A percentile compares a stretch with the other conserved stretches of the same genome.
Evolutionary conservation across 176 grass and related monocot species (phyloP).

Genomic region (Aegilops longissima): DNA sequence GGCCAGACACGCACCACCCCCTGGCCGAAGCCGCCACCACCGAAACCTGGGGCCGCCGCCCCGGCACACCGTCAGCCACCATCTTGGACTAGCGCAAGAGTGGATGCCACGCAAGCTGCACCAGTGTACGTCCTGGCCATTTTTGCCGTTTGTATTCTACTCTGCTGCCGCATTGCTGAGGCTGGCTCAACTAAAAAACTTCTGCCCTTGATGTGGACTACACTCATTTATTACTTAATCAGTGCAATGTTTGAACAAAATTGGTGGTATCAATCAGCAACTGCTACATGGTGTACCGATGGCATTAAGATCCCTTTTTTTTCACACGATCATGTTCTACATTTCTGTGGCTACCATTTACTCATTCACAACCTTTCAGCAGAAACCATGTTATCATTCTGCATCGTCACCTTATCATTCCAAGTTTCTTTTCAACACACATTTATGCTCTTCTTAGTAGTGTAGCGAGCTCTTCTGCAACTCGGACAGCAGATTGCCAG

Average conservation of each 20-base stretch:
- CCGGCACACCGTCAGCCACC: no score
- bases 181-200: not conserved
- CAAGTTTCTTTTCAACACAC: no score
- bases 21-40: no score
- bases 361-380: not conserved
- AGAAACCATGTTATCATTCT: not conserved
- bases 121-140: not conserved
- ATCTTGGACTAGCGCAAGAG: no score
- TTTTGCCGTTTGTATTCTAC: not conserved
- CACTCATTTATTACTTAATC: not conserved
- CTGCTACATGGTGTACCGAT: not conserved
- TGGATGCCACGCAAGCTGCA: not conserved
- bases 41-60: no score
- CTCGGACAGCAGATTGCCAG: not conserved
- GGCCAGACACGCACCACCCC: no score
- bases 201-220: not conserved
- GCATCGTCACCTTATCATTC: not conserved
- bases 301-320: not conserved
- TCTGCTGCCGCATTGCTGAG: not conserved
- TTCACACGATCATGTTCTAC: not conserved
- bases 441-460: no score
- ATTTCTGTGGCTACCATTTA: not conserved
- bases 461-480: not conserved
- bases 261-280: not conserved
- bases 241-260: not conserved